Evolutionary conservation across 805 yeast species (phyloP).

Genomic region (Brettanomyces nanus): DNA sequence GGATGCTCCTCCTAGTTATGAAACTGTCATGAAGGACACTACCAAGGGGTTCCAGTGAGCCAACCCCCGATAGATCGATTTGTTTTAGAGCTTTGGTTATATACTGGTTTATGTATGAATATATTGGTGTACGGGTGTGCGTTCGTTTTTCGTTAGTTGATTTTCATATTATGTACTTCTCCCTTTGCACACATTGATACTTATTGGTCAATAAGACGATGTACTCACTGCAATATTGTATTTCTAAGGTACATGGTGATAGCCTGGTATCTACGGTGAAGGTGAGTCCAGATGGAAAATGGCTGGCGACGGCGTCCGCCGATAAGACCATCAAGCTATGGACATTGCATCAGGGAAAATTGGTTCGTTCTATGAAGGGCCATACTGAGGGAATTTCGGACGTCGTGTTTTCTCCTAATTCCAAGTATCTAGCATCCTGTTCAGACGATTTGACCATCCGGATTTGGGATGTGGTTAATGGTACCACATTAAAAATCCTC

Average conservation of each 20-base stretch:
- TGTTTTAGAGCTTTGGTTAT: too few relatives aligned
- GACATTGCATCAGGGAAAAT: conserved; percentile 30
- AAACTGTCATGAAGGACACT: conserved; percentile 28
- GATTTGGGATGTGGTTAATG: conserved; percentile 54
- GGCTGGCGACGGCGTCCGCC: conserved; percentile 50
- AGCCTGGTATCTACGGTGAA: conserved; percentile 40
- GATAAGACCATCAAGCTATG: conserved; percentile 55
- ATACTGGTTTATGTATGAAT: too few relatives aligned
- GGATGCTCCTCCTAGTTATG: conserved; percentile 30
- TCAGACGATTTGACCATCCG: conserved; percentile 80
- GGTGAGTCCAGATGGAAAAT: conserved; percentile 53
- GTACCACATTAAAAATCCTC: conserved; percentile 42
- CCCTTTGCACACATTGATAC: too few relatives aligned
- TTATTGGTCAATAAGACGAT: too few relatives aligned
- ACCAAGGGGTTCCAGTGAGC: conserved; percentile 17
- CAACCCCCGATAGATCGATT: too few relatives aligned
- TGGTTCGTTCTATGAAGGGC: conserved; percentile 35
- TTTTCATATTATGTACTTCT: too few relatives aligned
- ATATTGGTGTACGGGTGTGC: too few relatives aligned
- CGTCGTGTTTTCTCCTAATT: conserved; percentile 70
- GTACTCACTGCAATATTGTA: too few relatives aligned
- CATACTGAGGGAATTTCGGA: conserved; percentile 71
- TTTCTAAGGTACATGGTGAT: too few relatives aligned
- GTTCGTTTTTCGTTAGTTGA: too few relatives aligned
- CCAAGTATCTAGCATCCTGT: conserved; percentile 67